Conservation (phyloP, 129 eudicot genomes). For the Flaveria brownii region DNA sequence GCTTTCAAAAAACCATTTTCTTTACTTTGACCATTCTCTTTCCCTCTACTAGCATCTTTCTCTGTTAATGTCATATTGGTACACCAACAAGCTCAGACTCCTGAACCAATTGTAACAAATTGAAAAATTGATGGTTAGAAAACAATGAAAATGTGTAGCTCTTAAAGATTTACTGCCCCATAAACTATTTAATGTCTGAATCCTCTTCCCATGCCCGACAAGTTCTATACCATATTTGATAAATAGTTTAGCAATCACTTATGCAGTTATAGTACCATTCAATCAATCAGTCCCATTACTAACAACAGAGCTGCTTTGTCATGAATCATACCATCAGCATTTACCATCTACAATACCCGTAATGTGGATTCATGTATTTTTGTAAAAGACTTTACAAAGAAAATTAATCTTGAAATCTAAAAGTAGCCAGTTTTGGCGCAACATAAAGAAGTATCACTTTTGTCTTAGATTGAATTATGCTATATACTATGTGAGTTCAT, state of each 20-base stretch:
- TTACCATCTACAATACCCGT: not conserved
- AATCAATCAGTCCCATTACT: not conserved
- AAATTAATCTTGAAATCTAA: conserved; percentile 4
- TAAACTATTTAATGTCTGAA: not conserved
- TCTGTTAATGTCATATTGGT: conserved; percentile 64
- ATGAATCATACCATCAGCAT: not conserved
- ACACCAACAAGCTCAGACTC: conserved; percentile 29
- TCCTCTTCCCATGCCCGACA: not conserved
- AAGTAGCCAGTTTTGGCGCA: conserved; percentile 2
- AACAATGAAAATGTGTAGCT: not conserved
- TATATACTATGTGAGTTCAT: too few species aligned
- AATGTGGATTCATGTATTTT: not conserved
- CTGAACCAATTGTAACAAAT: conserved; percentile 29
- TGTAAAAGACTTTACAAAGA: not conserved
- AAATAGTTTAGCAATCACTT: too few species aligned
- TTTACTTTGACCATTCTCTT: conserved; percentile 43
- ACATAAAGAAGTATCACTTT: not conserved
- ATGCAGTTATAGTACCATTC: not conserved
- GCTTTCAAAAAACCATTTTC: conserved; percentile 54
- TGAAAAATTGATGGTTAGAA: not conserved
- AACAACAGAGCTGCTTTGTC: not conserved
- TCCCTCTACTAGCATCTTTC: conserved; percentile 55
- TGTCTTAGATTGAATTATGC: too few species aligned
- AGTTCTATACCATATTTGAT: too few species aligned
- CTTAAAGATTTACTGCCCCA: not conserved